Evolutionary conservation across 2,329 filamentous ascomycete species (phyloP).

Genomic region (Venturia aucupariae): DNA sequence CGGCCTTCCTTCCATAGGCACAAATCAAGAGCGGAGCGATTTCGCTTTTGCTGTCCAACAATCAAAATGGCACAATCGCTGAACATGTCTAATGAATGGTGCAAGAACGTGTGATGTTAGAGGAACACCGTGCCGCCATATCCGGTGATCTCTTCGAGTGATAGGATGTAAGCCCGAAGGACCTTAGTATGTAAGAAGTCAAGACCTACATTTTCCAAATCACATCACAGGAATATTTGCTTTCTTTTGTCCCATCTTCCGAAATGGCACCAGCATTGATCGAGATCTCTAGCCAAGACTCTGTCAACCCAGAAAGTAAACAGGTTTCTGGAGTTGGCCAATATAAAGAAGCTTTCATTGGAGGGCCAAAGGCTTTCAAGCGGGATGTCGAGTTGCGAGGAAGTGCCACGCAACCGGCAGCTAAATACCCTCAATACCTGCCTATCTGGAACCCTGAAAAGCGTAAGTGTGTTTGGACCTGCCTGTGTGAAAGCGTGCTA

Average conservation of each 20-base stretch:
- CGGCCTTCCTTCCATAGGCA: background rate
- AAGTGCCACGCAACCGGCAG: conserved; percentile 43
- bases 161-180: background rate
- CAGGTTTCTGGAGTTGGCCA: conserved; percentile 20
- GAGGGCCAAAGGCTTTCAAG: conserved; percentile 34
- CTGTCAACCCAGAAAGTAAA: conserved; percentile 19
- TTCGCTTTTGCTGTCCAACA: background rate
- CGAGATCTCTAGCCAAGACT: conserved; percentile 21
- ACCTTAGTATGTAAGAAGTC: background rate
- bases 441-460: conserved; percentile 60
- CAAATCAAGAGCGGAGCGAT: background rate
- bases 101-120: background rate
- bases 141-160: background rate
- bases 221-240: background rate
- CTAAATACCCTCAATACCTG: conserved; percentile 63
- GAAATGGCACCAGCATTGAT: conserved; percentile 32
- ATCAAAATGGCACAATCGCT: background rate
- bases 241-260: conserved; percentile 22
- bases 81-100: background rate
- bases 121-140: background rate
- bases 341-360: conserved; percentile 36
- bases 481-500: background rate
- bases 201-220: background rate
- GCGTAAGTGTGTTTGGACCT: conserved; percentile 24
- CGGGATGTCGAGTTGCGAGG: conserved; percentile 46